Evolutionary conservation across 768 basidiomycete species (phyloP).

Genomic region (Rhizopogon roseolus): DNA sequence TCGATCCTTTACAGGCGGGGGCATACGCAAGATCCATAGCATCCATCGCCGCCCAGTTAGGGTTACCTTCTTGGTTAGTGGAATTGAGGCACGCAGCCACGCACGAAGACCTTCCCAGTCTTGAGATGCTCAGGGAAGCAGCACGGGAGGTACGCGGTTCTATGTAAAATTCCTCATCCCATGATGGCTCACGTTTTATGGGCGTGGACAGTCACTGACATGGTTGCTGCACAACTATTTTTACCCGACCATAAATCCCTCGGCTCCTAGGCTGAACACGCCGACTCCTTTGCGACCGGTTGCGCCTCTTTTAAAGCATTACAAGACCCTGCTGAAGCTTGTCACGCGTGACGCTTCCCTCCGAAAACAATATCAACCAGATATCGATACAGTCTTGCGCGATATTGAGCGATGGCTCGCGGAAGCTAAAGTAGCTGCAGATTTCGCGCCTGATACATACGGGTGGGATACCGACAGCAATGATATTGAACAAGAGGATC

Average conservation of each 20-base stretch:
- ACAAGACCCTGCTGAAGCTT: constrained; percentile 65
- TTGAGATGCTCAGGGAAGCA: constrained; percentile 74
- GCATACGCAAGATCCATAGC: constrained; percentile 89
- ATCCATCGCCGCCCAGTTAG: constrained; percentile 80
- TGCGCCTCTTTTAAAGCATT: constrained; percentile 62
- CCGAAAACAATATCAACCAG: constrained; percentile 41
- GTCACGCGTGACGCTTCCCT: constrained; percentile 63
- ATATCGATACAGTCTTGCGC: constrained; percentile 45
- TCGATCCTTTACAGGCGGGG: constrained; percentile 89
- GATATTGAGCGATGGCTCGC: constrained; percentile 77
- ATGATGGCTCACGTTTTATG: constrained; percentile 2
- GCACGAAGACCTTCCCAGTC: constrained; percentile 88
- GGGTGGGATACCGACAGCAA: constrained; percentile 39
- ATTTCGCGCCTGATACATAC: constrained; percentile 38
- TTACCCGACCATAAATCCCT: constrained; percentile 65
- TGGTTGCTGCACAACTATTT: constrained; percentile 89
- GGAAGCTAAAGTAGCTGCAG: constrained; percentile 63
- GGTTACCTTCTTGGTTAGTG: constrained; percentile 84
- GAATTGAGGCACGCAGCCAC: constrained; percentile 93
- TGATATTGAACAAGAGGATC: constrained; percentile 36
- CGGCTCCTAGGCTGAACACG: constrained; percentile 28
- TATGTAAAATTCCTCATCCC: not conserved
- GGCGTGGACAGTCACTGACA: constrained; percentile 53
- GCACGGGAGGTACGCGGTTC: constrained; percentile 52
- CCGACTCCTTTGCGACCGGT: constrained; percentile 47